Conservation (phyloP, 2,329 filamentous ascomycete species). For the Exophiala dermatitidis region DNA sequence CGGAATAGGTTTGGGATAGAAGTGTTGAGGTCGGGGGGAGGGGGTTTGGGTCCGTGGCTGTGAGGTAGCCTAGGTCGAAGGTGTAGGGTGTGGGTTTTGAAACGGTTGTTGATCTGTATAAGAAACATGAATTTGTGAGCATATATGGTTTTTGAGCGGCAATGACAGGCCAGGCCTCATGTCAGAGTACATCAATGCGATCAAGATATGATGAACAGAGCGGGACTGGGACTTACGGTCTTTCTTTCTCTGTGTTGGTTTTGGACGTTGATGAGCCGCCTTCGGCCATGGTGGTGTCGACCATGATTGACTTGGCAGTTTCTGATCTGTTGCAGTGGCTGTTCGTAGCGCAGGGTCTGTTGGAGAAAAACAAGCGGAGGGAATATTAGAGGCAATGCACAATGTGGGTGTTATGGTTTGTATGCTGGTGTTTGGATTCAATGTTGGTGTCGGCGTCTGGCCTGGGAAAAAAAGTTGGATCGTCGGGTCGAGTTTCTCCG, state of each 20-base stretch:
- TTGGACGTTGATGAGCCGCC: background rate
- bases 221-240: slow-evolving; percentile 32
- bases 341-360: too few relatives aligned
- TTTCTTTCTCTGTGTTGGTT: slow-evolving; percentile 31
- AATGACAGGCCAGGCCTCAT: too few relatives aligned
- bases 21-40: slow-evolving; percentile 49
- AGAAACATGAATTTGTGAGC: too few relatives aligned
- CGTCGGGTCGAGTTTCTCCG: too few relatives aligned
- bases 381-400: background rate
- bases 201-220: too few relatives aligned
- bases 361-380: background rate
- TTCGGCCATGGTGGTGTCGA: slow-evolving; percentile 13
- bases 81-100: slow-evolving; percentile 83
- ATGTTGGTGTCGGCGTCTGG: too few relatives aligned
- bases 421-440: too few relatives aligned
- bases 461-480: too few relatives aligned
- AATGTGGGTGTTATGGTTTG: too few relatives aligned
- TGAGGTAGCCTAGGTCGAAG: slow-evolving; percentile 82
- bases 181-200: too few relatives aligned
- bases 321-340: background rate
- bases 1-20: slow-evolving; percentile 26
- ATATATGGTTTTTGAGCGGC: too few relatives aligned
- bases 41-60: slow-evolving; percentile 82
- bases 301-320: background rate
- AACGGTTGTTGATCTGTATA: slow-evolving; percentile 42